Evolutionary conservation across 441 rosid species (phyloP).

Genomic region (Melastoma candidum): DNA sequence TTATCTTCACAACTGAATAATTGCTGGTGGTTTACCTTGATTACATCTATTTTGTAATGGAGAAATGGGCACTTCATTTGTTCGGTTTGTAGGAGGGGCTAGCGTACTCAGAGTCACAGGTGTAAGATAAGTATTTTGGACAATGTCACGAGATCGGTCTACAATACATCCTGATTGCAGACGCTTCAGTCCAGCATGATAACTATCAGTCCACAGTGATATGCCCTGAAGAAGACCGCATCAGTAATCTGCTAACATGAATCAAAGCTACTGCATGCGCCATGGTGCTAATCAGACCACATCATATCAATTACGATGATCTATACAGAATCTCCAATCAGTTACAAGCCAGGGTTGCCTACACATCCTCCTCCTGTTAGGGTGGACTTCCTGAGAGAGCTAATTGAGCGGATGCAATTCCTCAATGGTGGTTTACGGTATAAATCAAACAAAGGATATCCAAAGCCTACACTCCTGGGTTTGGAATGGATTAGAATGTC

Average conservation of each 20-base stretch:
- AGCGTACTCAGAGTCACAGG: slow-evolving; percentile 23
- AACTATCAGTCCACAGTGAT: slow-evolving; percentile 73
- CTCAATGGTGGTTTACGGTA: too few species aligned
- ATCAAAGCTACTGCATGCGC: slow-evolving; percentile 6
- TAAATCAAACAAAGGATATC: too few species aligned
- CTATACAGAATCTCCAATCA: too few species aligned
- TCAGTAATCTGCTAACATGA: slow-evolving; percentile 7
- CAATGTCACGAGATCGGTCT: slow-evolving; percentile 20
- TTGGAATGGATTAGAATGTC: too few species aligned
- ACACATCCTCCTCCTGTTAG: too few species aligned
- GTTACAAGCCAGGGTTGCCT: too few species aligned
- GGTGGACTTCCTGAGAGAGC: too few species aligned
- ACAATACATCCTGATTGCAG: slow-evolving; percentile 21
- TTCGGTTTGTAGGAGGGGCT: slow-evolving; percentile 16
- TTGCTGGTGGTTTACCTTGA: slow-evolving; percentile 19
- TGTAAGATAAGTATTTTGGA: slow-evolving; percentile 19
- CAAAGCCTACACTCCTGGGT: too few species aligned
- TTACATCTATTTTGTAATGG: slow-evolving; percentile 11
- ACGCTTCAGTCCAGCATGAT: slow-evolving; percentile 44
- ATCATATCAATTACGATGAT: background rate
- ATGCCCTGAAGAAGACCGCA: slow-evolving; percentile 45
- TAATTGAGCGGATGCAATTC: too few species aligned
- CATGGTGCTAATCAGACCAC: background rate
- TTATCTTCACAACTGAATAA: slow-evolving; percentile 8
- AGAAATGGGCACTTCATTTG: slow-evolving; percentile 26